Evolutionary conservation across 352 stramenopile species (phyloP), one percentile per base, ranked within the genome.

Genomic region (Globisporangium paddicum): DNA sequence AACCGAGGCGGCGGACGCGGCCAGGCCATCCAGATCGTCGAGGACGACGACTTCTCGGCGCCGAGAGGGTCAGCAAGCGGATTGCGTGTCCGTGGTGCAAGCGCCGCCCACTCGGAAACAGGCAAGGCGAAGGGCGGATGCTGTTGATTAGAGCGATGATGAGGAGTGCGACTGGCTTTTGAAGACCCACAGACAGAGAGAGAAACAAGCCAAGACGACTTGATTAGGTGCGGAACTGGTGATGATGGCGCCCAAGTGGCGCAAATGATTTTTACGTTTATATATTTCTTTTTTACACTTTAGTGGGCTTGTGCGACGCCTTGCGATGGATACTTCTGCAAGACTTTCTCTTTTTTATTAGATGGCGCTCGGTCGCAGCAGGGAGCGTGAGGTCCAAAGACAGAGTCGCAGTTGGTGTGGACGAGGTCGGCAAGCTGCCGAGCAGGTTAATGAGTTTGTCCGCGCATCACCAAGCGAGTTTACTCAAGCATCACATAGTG

Each of bases 21-120:
- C 19, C 77, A 87, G 61, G 55, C 72, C 9, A 81, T 81, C 62
- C 73, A 87, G 63, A 86, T 87, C 62, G 68, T 88, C 14, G 77
- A 86, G 16, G 77, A 90, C 53, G 62, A 84, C 26, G 74, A 79
- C 16, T 60, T 60, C 5, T 28, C 42, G 32, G 55, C 65, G 14
- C 51, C 58, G 53, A 52, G 55, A 5, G 65, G 68, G 21, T 74
- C 72, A 21, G 67, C 63, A 57, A 75, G 40, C 46, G 75, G 75
- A 0, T 49, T 87, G 49, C 71, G 77, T 34, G 71, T 87, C 47
- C 74, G 77, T 14, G 77, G 77, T 40, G 73, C 63, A 5, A 79
- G 66, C 10, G 21, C 21, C 19, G 51, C 64, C 13, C 66, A 82
- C 45, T 63, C 77, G 58, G 77, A 85, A 60, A 63, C 73, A 38